A percentile compares a stretch with the other conserved stretches of the same genome.
These are phyloP conservation scores for Pseudogymnoascus sp. DNA, from an alignment of 2,329 filamentous ascomycete species.

Conservation along the genomic window DNA sequence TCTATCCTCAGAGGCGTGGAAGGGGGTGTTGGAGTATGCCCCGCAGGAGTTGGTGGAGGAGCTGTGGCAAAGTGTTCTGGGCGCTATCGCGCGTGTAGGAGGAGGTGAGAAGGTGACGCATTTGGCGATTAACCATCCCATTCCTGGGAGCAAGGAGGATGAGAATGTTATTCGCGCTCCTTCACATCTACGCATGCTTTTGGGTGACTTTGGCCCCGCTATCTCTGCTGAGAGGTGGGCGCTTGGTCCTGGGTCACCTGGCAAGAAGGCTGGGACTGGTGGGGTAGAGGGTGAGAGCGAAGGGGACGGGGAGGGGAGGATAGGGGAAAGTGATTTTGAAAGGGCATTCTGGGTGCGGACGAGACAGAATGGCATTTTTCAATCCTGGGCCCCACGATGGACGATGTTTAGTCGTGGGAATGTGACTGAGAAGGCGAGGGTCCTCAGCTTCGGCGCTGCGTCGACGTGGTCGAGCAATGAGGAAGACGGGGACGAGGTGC, in stretches of 20 bases:
- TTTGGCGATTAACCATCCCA: slow-evolving; percentile 53
- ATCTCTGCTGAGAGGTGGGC: slow-evolving; percentile 7
- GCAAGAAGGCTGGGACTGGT: neutral
- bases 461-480: slow-evolving; percentile 18
- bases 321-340: slow-evolving; percentile 46
- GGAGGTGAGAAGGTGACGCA: slow-evolving; percentile 42
- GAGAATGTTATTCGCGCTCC: slow-evolving; percentile 71
- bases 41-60: slow-evolving; percentile 19
- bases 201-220: slow-evolving; percentile 64
- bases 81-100: slow-evolving; percentile 32
- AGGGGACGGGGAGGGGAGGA: slow-evolving; percentile 10
- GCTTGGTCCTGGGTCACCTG: slow-evolving; percentile 8
- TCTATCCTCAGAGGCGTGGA: slow-evolving; percentile 39
- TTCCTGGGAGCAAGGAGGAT: slow-evolving; percentile 33
- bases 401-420: slow-evolving; percentile 96
- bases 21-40: slow-evolving; percentile 19
- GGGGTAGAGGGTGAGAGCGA: neutral
- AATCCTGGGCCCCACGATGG: slow-evolving; percentile 81
- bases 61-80: slow-evolving; percentile 44
- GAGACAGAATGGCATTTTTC: slow-evolving; percentile 68
- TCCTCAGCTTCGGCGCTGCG: slow-evolving; percentile 45
- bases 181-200: slow-evolving; percentile 56
- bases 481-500: slow-evolving; percentile 11
- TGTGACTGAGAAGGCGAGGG: slow-evolving; percentile 74
- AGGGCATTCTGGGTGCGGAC: slow-evolving; percentile 70